Evolutionary conservation across 2,329 filamentous ascomycete species (phyloP).

Genomic region (Talaromyces albobiverticillius): DNA sequence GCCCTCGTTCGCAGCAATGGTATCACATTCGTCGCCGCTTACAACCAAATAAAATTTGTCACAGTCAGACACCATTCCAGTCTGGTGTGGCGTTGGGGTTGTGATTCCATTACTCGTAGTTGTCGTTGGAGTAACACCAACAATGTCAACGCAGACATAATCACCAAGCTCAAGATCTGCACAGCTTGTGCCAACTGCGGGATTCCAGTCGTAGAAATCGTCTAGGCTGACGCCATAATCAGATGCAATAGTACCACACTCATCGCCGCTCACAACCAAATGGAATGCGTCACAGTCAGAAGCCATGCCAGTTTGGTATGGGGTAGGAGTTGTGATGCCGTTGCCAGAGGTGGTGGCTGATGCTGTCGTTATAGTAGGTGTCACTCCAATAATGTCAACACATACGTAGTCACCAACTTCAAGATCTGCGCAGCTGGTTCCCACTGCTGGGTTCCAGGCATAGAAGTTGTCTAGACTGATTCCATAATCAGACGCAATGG

Average conservation of each 20-base stretch:
- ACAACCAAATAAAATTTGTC: neutral
- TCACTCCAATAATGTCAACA: neutral
- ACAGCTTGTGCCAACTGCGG: constrained; percentile 1
- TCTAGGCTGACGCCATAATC: neutral
- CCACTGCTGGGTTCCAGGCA: neutral
- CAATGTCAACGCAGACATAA: neutral
- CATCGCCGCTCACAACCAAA: neutral
- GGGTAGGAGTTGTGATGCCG: too few species aligned
- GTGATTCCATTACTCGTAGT: neutral
- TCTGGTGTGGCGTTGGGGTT: neutral
- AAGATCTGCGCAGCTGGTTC: neutral
- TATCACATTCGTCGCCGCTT: neutral
- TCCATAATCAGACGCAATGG: neutral
- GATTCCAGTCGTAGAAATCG: neutral
- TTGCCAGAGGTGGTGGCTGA: neutral
- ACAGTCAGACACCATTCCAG: constrained; percentile 1
- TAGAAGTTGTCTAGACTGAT: neutral
- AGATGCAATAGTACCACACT: constrained; percentile 2
- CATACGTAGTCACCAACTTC: neutral
- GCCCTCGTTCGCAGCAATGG: neutral
- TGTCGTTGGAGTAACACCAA: neutral
- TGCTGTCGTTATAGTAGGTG: too few species aligned
- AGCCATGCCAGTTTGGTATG: neutral
- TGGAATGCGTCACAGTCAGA: neutral
- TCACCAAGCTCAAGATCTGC: neutral